Evolutionary conservation across 306 rosid species (phyloP), one percentile per base, ranked within the genome.

Genomic region (Trifolium subterraneum): DNA sequence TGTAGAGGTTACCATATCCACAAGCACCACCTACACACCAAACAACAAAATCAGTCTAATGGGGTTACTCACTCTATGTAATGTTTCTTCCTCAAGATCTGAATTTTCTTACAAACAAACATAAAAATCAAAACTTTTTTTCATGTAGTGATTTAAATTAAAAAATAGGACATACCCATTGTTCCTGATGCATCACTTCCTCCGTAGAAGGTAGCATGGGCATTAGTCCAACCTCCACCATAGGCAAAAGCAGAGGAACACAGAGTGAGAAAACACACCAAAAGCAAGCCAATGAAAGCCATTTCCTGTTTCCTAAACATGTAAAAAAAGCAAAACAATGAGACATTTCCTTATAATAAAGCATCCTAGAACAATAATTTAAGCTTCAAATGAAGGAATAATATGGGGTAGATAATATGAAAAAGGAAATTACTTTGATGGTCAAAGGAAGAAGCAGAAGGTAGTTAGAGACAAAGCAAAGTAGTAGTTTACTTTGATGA

Each of bases 181-280:
- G 98, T 93, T 31, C 98, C 98, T 41, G 98, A 91, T 41, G 98
- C 98, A 78, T 93, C 98, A 79, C 97, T 82, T 16, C 98, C 98
- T 5, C 98, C 98, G 45, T 93, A 93, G 85, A 93, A 93, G 42
- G 98, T 93, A 64, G 98, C 98, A 27, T 89, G 98, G 38, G 98
- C 98, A 78, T 84, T 73, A 22, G 64, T 74, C 98, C 97, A 93
- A 0, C 91, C 94, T 47, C 90, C 97, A 50, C 81, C 94, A 55
- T 88, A 83, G 38, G 83, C 94, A 74, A 78, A 18, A 23, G 62
- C 91, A 62, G 85, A 78, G 58, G 91, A 80, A 36, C 84, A 72
- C 76, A 88, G 54, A 15, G 91, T 67, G 72, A 88, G 79, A 73
- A 87, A 55, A 42, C 84, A 85, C 66, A 85, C 61, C 87, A 88